Conservation (phyloP, 352 stramenopile genomes). For the Elongisporangium undulatum region DNA sequence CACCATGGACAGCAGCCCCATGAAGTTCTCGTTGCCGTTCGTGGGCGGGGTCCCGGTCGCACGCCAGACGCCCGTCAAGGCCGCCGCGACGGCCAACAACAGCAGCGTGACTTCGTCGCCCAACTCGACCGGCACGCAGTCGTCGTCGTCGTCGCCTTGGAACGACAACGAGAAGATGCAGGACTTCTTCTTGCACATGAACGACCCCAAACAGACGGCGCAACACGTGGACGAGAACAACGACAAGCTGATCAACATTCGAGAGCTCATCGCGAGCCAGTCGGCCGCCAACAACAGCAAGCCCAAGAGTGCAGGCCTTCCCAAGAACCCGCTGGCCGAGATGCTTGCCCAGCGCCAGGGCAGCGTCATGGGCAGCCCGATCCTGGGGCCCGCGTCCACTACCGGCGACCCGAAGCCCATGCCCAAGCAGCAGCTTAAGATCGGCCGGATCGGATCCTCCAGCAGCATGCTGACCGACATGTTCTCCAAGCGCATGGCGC, state of each 20-base stretch:
- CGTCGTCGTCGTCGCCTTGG: conserved; percentile 16
- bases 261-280: conserved; percentile 39
- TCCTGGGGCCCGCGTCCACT: not conserved
- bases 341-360: conserved; percentile 26
- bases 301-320: not conserved
- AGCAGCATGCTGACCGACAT: not conserved
- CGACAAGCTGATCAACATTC: conserved; percentile 57
- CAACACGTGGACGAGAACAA: conserved; percentile 24
- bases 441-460: not conserved
- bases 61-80: conserved; percentile 4
- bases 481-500: conserved; percentile 7
- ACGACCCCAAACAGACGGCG: conserved; percentile 21
- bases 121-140: conserved; percentile 4
- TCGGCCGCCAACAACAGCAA: conserved; percentile 6
- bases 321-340: conserved; percentile 26
- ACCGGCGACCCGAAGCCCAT: not conserved
- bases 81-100: not conserved
- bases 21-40: conserved; percentile 2
- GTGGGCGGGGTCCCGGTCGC: conserved; percentile 7
- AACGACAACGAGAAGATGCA: conserved; percentile 52
- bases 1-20: conserved; percentile 5
- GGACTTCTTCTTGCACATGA: conserved; percentile 52
- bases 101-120: not conserved
- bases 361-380: not conserved
- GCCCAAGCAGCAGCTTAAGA: not conserved